Conservation (phyloP, 306 rosid genomes). For the Castanea crenata region DNA sequence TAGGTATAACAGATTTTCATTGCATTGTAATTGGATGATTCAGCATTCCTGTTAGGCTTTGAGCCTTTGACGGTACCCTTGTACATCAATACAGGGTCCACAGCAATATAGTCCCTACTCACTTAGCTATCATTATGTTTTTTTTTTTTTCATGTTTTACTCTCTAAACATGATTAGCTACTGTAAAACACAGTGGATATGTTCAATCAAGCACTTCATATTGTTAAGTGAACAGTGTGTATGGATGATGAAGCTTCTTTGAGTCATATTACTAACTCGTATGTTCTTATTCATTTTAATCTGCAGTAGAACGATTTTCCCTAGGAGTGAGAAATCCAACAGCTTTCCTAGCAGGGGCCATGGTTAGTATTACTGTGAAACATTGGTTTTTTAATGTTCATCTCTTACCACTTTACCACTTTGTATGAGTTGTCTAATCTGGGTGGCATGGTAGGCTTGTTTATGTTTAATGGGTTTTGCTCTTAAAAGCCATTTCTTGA, state of each 20-base stretch:
- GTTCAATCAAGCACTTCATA: not conserved
- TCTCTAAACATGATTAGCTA: not conserved
- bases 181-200: not conserved
- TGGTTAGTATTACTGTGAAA: conserved; percentile 38
- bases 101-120: too few relatives aligned
- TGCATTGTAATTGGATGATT: not conserved
- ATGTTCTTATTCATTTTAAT: conserved; percentile 21
- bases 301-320: conserved; percentile 64
- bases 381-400: not conserved
- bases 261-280: conserved; percentile 13
- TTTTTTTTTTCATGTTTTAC: not conserved
- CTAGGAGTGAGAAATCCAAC: conserved; percentile 65
- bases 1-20: not conserved
- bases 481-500: not conserved
- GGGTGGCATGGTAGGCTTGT: not conserved
- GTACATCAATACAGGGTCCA: not conserved
- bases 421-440: not conserved
- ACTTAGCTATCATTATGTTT: not conserved
- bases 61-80: not conserved
- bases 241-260: not conserved
- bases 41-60: not conserved
- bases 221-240: not conserved
- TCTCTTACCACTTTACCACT: not conserved
- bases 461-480: not conserved
- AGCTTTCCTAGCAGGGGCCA: conserved; percentile 60